Base-by-base conservation (phyloP, 148 eudicot species). In the Oxyria digyna region DNA sequence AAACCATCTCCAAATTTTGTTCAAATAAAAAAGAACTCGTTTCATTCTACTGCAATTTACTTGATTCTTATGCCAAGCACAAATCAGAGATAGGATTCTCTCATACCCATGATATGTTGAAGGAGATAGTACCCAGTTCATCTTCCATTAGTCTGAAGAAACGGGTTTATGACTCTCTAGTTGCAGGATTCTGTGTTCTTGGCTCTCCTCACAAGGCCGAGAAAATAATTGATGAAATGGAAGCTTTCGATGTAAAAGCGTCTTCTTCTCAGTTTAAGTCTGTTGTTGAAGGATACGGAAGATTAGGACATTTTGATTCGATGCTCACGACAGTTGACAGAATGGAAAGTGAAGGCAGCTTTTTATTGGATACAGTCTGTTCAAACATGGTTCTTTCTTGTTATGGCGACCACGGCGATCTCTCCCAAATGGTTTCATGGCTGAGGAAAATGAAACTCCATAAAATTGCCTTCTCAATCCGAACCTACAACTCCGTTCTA, bases 361-460 rank as follows among this genome's bases (percentile, higher is more conserved):
- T 81, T 59, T 68, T 63, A 17, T 57, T 87, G 69, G 96, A 93
- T 74, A 85, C 84, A 4, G 79, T 89, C 67, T 79, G 85, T 62
- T 82, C 83, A 31, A 93, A 93, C 72, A 93, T 93, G 98, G 85
- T 93, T 54, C 87, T 93, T 42, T 81, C 94, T 0, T 82, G 90
- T 1, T 84, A 86, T 12, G 96, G 96, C 67, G 72, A 75, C 71
- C 84, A 83, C 62, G 54, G 35, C n/a, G 76, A 86, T 65, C 81
- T 86, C 54, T 37, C 70, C 8, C 78, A 83, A 45, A 83, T 89
- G 91, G 74, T 76, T 45, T 46, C 55, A n/a, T 93, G 96, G 96
- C 69, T 93, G 52, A 79, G 65, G 69, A 85, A 68, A 42, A 78
- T 81, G 79, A 87, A 79, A 71, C 59, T 10, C 49, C 77, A 55